Conservation (phyloP, 805 yeast genomes). For the Dipodascopsis uninucleata region DNA sequence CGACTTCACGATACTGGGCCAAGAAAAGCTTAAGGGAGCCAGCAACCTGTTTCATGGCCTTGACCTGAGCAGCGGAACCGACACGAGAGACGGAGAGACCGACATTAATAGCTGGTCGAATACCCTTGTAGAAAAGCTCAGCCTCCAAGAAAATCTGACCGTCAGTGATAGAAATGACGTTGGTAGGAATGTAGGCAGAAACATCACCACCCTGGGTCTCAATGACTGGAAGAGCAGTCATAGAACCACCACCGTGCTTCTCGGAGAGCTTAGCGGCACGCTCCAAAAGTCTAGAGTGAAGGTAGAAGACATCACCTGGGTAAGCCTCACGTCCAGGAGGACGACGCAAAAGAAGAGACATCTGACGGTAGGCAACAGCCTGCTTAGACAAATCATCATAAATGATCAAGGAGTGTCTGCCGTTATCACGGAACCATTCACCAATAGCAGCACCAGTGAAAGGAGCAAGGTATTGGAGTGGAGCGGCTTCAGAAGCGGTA, state of each 20-base stretch:
- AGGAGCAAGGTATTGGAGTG: conserved; percentile 99
- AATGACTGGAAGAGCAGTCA: conserved; percentile 93
- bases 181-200: conserved; percentile 95
- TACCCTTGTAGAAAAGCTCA: conserved; percentile 99
- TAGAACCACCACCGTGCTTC: conserved; percentile 84
- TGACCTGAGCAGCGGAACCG: conserved; percentile 99
- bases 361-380: conserved; percentile 99
- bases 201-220: conserved; percentile 99
- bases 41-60: conserved; percentile 99
- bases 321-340: conserved; percentile 97
- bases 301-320: conserved; percentile 96
- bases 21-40: conserved; percentile 99
- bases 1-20: conserved; percentile 99
- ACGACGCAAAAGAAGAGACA: conserved; percentile 94
- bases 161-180: conserved; percentile 95
- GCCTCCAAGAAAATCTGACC: conserved; percentile 99
- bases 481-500: conserved; percentile 99
- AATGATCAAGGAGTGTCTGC: conserved; percentile 93
- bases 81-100: conserved; percentile 99
- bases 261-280: conserved; percentile 97
- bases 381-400: conserved; percentile 98
- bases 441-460: conserved; percentile 99
- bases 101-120: conserved; percentile 99
- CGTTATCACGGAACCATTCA: conserved; percentile 99
- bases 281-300: conserved; percentile 91